Conservation (phyloP, 23 red algal species). For the Pyropia yezoensis region DNA sequence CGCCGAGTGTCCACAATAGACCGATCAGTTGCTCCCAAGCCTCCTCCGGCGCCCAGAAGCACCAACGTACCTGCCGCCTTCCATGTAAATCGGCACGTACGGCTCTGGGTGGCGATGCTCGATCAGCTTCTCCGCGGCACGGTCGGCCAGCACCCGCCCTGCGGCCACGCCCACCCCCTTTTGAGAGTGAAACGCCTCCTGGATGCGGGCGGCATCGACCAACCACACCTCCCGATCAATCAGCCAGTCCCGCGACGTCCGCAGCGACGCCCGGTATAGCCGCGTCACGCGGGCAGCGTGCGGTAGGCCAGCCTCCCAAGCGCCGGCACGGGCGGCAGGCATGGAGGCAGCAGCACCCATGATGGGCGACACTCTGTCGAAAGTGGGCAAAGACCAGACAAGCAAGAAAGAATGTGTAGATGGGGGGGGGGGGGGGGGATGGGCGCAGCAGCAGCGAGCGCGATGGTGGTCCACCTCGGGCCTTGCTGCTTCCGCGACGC, state of each 20-base stretch:
- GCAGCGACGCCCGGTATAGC: slow-evolving; percentile 85
- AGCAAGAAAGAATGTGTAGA: too few relatives aligned
- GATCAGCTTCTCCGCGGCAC: slow-evolving; percentile 63
- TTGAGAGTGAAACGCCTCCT: slow-evolving; percentile 68
- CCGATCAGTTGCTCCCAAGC: too few relatives aligned
- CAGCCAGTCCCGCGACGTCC: slow-evolving; percentile 84
- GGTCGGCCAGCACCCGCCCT: slow-evolving; percentile 65
- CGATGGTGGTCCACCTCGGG: too few relatives aligned
- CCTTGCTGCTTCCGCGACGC: too few relatives aligned
- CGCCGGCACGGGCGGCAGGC: slow-evolving; percentile 63
- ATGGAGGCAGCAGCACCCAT: slow-evolving; percentile 93
- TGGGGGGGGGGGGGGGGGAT: too few relatives aligned
- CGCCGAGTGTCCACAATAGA: too few relatives aligned
- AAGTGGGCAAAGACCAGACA: too few relatives aligned
- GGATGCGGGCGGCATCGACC: slow-evolving; percentile 37
- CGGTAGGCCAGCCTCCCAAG: slow-evolving; percentile 66
- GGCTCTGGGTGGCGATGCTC: slow-evolving; percentile 71
- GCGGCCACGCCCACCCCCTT: slow-evolving; percentile 50
- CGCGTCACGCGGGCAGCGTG: slow-evolving; percentile 79
- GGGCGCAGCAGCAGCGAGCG: too few relatives aligned
- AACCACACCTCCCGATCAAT: slow-evolving; percentile 82
- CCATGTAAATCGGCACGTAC: slow-evolving; percentile 58
- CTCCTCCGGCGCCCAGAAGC: too few relatives aligned
- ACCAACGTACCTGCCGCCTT: slow-evolving; percentile 39
- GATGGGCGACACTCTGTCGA: not conserved